Percentiles rank a stretch among this genome's conserved stretches.
Evolutionary conservation across 2,329 filamentous ascomycete genomes (phyloP).

Genomic region (Cordyceps tenuipes): DNA sequence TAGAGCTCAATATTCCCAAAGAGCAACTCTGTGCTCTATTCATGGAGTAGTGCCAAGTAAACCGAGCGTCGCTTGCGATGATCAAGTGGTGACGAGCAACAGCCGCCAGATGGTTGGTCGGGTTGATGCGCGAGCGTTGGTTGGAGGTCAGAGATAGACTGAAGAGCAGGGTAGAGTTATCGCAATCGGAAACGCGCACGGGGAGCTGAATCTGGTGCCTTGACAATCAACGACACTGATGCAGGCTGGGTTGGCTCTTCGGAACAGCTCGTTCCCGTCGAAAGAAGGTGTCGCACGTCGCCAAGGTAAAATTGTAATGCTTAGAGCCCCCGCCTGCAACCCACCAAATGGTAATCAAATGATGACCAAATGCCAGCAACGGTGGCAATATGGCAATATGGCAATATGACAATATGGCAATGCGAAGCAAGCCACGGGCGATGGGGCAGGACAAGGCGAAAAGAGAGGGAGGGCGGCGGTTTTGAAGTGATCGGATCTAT

Average conservation of each 20-base stretch:
- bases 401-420: background rate
- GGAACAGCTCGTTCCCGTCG: background rate
- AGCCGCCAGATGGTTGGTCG: background rate
- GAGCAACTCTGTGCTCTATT: background rate
- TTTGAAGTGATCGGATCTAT: slow-evolving; percentile 2
- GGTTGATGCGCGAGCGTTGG: background rate
- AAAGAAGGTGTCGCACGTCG: background rate
- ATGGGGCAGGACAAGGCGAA: background rate
- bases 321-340: slow-evolving; percentile 2
- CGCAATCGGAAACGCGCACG: background rate
- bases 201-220: background rate
- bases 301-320: slow-evolving; percentile 4
- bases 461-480: background rate
- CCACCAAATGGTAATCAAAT: slow-evolving; percentile 5
- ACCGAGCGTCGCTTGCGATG: background rate
- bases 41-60: background rate
- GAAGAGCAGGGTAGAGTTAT: background rate
- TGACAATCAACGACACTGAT: background rate
- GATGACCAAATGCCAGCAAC: background rate
- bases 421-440: slow-evolving; percentile 1
- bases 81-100: background rate
- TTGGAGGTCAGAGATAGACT: no score
- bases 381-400: background rate
- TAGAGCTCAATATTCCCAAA: background rate
- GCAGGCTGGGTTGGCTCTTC: background rate